Evolutionary conservation across 2,329 filamentous ascomycete genomes (phyloP).

Genomic region (Cladosporium sp.): DNA sequence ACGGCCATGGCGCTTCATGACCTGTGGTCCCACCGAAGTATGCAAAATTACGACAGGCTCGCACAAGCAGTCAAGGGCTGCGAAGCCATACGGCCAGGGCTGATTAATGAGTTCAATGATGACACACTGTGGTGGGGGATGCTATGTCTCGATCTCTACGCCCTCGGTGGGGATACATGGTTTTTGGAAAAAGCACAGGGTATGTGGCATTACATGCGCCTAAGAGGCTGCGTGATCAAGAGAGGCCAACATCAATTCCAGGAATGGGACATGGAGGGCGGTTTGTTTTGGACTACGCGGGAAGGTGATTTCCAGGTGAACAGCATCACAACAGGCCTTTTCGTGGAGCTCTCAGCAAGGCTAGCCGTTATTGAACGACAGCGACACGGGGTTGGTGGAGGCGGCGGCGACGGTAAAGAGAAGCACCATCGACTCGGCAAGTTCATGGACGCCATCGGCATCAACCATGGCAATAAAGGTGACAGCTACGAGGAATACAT

Average conservation of each 20-base stretch:
- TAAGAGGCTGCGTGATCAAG: conserved; percentile 25
- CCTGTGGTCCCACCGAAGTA: conserved; percentile 27
- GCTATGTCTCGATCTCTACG: conserved; percentile 30
- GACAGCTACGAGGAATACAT: conserved; percentile 25
- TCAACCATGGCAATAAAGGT: neutral
- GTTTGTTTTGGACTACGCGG: conserved; percentile 29
- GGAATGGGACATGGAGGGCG: conserved; percentile 33
- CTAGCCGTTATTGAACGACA: conserved; percentile 26
- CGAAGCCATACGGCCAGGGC: conserved; percentile 25
- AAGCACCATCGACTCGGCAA: conserved; percentile 23
- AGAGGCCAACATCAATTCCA: conserved; percentile 26
- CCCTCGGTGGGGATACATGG: conserved; percentile 27
- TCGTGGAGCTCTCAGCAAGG: conserved; percentile 31
- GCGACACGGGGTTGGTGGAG: conserved; percentile 3
- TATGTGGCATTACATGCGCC: conserved; percentile 29
- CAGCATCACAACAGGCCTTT: conserved; percentile 30
- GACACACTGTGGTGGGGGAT: conserved; percentile 36
- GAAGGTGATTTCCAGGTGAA: conserved; percentile 28
- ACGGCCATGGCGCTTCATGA: conserved; percentile 35
- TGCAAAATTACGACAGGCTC: conserved; percentile 28
- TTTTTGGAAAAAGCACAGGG: conserved; percentile 30
- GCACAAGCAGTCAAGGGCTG: conserved; percentile 25
- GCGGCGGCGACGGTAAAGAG: neutral
- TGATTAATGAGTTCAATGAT: conserved; percentile 36
- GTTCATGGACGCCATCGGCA: conserved; percentile 14